phyloP scores from a whole-genome alignment of 2,329 filamentous ascomycete species.

The Verticillium nonalfalfae region DNA sequence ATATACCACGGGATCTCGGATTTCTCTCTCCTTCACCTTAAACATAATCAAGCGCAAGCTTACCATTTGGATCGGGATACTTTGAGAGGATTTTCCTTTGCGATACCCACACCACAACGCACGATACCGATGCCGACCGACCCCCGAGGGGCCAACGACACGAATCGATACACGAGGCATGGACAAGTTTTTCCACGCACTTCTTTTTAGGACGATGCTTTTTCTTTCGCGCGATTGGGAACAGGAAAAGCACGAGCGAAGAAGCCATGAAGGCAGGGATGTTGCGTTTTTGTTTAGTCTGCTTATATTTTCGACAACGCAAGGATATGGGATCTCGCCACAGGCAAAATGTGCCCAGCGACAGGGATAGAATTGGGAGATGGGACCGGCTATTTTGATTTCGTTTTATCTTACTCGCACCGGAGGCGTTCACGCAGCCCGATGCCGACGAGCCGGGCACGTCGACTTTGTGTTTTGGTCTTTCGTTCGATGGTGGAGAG shows the following conservation, averaged over 20 bases:
- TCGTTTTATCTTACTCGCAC: conserved; percentile 4
- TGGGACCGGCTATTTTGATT: conserved; percentile 1
- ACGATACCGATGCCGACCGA: neutral
- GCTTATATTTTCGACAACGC: neutral
- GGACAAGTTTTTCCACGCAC: neutral
- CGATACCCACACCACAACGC: conserved; percentile 12
- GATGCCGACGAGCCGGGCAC: neutral
- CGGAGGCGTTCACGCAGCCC: neutral
- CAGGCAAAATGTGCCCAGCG: neutral
- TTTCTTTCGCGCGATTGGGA: neutral
- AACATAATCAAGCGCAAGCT: conserved; percentile 12
- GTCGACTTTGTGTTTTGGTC: neutral
- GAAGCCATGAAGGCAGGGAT: neutral
- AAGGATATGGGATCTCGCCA: neutral
- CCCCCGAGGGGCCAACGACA: neutral
- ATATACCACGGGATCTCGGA: conserved; percentile 5
- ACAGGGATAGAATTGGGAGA: neutral
- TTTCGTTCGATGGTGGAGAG: neutral
- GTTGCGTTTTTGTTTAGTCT: neutral
- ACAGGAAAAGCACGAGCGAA: neutral
- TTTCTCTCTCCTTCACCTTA: conserved; percentile 11
- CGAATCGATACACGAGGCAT: neutral
- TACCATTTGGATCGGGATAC: conserved; percentile 8
- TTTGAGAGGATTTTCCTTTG: conserved; percentile 8
- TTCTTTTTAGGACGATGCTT: neutral